Base-by-base conservation (phyloP, 305 asterid species). In the Ruellia speciosa region DNA sequence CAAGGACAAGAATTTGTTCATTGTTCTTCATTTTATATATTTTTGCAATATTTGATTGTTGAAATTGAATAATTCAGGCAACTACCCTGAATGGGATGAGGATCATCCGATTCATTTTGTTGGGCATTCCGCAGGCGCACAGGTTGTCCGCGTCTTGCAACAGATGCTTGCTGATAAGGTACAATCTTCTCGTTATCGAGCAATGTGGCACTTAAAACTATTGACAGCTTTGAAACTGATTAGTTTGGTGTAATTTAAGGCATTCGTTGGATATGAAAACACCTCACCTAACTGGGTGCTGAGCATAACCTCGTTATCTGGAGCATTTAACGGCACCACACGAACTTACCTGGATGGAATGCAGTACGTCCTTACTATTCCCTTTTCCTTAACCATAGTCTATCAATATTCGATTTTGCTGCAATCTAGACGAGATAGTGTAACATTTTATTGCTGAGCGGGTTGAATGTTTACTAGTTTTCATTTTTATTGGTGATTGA, bases 101-200 rank as follows among this genome's bases (percentile, higher is more conserved):
- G 82, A 88, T 71, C 95, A 86, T 46, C 99, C 93, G 12, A 76
- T 92, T 68, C 95, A 92, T 73, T 83, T 88, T 54, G 93, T 88
- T 55, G 96, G 99, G 66, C 99, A 92, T 79, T 92, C 96, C 6
- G 99, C 99, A 3, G 99, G 99, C 39, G 99, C 87, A 0, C 99
- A 88, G 66, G 99, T 92, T 59, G 88, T 75, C 58, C 85, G 96
- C 4, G 84, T 84, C 73, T 73, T 92, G 80, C 99, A 92, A 72
- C 95, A 87, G 80, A 92, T 92, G 99, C 96, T 92, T 24, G 96
- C 94, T 18, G 95, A 86, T 65, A 86, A 82, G 94, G 98, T n/a
- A 33, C 18, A 58, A 28, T 50, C 34, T 0, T 39, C 41, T 57
- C 24, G 28, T 9, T n/a, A 33, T 18, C 31, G 31, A 17, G 45